Conservation (phyloP, 768 basidiomycete species). For the Tephrocybe sp. region DNA sequence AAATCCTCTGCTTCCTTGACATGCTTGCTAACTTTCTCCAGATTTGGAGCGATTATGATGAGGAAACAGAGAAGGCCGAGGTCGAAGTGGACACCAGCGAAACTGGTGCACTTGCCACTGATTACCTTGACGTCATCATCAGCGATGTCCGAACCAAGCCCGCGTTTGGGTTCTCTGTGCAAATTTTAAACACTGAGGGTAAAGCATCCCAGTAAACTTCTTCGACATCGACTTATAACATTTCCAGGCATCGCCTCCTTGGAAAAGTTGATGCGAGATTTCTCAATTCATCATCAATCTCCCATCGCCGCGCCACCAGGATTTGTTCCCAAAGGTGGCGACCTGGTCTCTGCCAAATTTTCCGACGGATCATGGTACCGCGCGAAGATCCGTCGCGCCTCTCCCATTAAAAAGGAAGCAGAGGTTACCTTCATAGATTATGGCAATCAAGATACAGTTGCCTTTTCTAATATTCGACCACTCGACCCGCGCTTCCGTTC, state of each 20-base stretch:
- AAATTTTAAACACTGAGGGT: constrained; percentile 92
- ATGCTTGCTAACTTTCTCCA: constrained; percentile 27
- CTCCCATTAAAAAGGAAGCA: constrained; percentile 88
- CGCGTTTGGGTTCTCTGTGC: constrained; percentile 88
- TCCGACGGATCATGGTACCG: constrained; percentile 96
- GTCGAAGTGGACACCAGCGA: constrained; percentile 43
- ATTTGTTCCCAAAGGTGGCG: constrained; percentile 81
- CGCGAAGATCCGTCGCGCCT: constrained; percentile 85
- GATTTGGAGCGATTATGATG: constrained; percentile 89
- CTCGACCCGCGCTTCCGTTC: constrained; percentile 89
- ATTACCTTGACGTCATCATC: constrained; percentile 92
- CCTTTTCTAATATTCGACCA: constrained; percentile 83
- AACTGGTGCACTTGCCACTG: constrained; percentile 62
- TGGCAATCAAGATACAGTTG: constrained; percentile 89
- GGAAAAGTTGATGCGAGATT: constrained; percentile 93
- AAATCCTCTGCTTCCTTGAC: not conserved
- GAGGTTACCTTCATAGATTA: constrained; percentile 95
- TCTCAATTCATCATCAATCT: constrained; percentile 81
- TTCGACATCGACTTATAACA: not conserved
- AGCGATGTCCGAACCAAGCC: constrained; percentile 78
- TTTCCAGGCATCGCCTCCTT: constrained; percentile 81
- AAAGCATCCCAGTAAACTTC: constrained; percentile 14
- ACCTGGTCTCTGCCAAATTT: constrained; percentile 93
- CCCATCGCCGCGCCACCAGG: constrained; percentile 57
- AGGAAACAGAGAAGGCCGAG: constrained; percentile 61